Base-by-base conservation (phyloP, 805 yeast species). In the Monosporozyma unispora region DNA sequence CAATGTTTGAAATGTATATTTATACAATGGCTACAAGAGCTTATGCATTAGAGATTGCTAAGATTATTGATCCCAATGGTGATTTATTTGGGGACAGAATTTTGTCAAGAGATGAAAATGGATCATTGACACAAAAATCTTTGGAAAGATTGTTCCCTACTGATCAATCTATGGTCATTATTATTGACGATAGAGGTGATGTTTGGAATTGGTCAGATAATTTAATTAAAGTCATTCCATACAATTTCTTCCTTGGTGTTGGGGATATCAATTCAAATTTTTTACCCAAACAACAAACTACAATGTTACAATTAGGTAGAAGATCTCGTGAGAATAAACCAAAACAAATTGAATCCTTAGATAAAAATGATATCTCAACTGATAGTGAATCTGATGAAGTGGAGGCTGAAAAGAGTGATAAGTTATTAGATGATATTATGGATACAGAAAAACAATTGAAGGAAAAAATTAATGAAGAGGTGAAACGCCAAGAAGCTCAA, bases 151-250 rank as follows among this genome's bases (percentile, higher is more conserved):
- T 93, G 49, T 93, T 93, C 59, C 99, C 99, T 0, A 95, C 91
- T 2, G 96, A 91, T 56, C 95, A 95, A 22, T 84, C 95, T 16
- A 85, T 93, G 96, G 99, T 93, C 29, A 93, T 87, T 2, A 83
- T 93, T 44, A 93, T 93, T 52, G 99, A 93, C 66, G 99, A 93
- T 66, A 78, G 99, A 63, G 99, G 97, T 2, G 99, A 93, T 66
- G 99, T 93, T 19, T 93, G 99, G 99, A 87, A 86, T 61, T 93
- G 99, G 99, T 86, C 88, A 56, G 81, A 84, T 11, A 90, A 93
- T 62, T 70, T 93, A 57, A 80, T 93, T 51, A 87, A 91, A 67
- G 98, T 91, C 4, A 84, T 89, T 1, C 99, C 99, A 0, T 93
- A 88, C 64, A 96, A 87, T 63, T 93, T 93, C 59, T 93, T 93